Evolutionary conservation across 345 rosid genomes (phyloP).

Genomic region (Iberis pinnata): DNA sequence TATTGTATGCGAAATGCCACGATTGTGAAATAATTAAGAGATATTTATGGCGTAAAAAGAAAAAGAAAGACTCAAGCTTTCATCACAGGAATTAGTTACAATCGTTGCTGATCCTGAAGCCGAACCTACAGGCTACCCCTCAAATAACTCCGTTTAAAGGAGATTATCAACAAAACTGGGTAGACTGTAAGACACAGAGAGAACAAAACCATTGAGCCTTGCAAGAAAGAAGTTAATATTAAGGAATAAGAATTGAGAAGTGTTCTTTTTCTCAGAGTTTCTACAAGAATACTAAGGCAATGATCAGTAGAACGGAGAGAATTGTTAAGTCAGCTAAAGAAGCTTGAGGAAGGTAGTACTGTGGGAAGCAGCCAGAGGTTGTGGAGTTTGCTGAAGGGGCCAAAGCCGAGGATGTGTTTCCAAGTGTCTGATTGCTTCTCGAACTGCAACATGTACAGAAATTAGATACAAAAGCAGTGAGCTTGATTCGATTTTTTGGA

Average conservation of each 20-base stretch:
- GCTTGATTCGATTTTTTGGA: slow-evolving; percentile 4
- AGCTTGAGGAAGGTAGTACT: slow-evolving; percentile 24
- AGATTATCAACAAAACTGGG: slow-evolving; percentile 31
- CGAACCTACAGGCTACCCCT: slow-evolving; percentile 22
- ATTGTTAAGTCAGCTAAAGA: slow-evolving; percentile 44
- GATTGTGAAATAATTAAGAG: background rate
- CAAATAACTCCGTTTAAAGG: slow-evolving; percentile 1
- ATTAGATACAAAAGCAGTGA: background rate
- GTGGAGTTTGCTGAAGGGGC: slow-evolving; percentile 85
- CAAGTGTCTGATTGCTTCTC: slow-evolving; percentile 59
- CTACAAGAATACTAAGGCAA: slow-evolving; percentile 43
- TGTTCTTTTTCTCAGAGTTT: slow-evolving; percentile 20
- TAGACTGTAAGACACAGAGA: slow-evolving; percentile 18
- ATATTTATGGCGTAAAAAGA: background rate
- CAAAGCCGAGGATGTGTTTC: slow-evolving; percentile 55
- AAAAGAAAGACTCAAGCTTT: slow-evolving; percentile 18
- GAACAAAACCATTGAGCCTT: slow-evolving; percentile 23
- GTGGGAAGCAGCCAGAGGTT: slow-evolving; percentile 41
- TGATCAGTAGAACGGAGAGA: slow-evolving; percentile 33
- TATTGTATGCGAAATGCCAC: background rate
- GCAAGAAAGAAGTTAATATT: slow-evolving; percentile 16
- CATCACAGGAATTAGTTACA: slow-evolving; percentile 26
- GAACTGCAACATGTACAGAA: slow-evolving; percentile 35
- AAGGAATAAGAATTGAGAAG: slow-evolving; percentile 30
- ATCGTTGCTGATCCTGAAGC: slow-evolving; percentile 5